A percentile compares a stretch with the other conserved stretches of the same genome.
These are phyloP conservation scores for Aspergillus cejpii DNA, from an alignment of 2,329 filamentous ascomycete genomes.

Conservation along the genomic window DNA sequence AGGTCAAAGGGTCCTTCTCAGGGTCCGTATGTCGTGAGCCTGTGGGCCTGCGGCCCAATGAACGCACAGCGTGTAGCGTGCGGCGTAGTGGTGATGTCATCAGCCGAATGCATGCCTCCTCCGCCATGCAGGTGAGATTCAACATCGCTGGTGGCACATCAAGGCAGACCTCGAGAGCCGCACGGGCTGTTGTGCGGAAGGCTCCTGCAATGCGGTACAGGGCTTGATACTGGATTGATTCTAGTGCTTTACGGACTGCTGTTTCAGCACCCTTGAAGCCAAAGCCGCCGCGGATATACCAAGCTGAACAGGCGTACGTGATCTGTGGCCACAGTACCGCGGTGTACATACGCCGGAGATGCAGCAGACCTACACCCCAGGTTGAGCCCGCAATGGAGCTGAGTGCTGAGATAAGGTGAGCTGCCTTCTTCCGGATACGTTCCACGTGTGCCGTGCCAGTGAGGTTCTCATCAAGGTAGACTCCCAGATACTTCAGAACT, in stretches of 20 bases:
- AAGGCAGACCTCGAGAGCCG: constrained; percentile 22
- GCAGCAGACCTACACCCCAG: too few species aligned
- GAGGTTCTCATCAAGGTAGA: too few species aligned
- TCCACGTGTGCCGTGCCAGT: too few species aligned
- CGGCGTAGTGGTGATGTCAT: constrained; percentile 9
- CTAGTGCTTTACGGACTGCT: background rate
- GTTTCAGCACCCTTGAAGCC: background rate
- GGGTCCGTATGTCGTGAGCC: background rate
- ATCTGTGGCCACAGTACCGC: too few species aligned
- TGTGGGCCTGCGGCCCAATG: background rate
- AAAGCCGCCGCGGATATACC: constrained; percentile 12
- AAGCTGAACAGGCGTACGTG: too few species aligned
- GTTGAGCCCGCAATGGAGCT: too few species aligned
- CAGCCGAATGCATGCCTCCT: constrained; percentile 20
- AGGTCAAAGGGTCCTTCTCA: background rate
- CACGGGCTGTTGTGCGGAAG: constrained; percentile 18
- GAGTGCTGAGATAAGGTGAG: too few species aligned
- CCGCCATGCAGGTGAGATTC: constrained; percentile 17
- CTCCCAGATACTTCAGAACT: too few species aligned
- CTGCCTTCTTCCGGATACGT: too few species aligned
- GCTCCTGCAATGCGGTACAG: constrained; percentile 23
- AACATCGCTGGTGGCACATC: constrained; percentile 19
- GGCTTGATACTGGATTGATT: constrained; percentile 20
- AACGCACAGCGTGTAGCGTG: background rate
- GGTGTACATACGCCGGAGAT: too few species aligned